Evolutionary conservation across 768 basidiomycete genomes (phyloP).

Genomic region (Xerocomus potaroensis): DNA sequence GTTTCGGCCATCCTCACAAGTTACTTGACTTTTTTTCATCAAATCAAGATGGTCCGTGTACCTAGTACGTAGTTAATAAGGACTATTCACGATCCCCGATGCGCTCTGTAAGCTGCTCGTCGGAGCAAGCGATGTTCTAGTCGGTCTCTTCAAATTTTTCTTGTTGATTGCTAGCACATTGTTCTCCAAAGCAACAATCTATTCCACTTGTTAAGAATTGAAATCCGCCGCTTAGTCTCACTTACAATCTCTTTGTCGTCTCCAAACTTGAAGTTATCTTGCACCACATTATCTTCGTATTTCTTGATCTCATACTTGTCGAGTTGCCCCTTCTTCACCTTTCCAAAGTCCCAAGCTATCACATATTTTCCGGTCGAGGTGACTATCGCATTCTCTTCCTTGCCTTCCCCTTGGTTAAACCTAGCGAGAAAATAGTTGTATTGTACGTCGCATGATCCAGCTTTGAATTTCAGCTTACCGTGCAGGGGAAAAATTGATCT

Average conservation of each 20-base stretch:
- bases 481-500: constrained; percentile 89
- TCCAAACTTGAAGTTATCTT: constrained; percentile 97
- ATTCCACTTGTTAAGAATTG: constrained; percentile 9
- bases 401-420: constrained; percentile 87
- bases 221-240: not conserved
- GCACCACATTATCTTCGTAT: constrained; percentile 92
- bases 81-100: constrained; percentile 67
- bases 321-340: constrained; percentile 87
- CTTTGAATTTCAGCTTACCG: constrained; percentile 46
- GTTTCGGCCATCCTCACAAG: not conserved
- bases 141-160: constrained; percentile 84
- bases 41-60: not conserved
- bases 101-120: constrained; percentile 39
- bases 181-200: constrained; percentile 95
- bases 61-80: constrained; percentile 38
- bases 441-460: not conserved
- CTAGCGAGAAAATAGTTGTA: constrained; percentile 37
- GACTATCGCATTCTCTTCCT: constrained; percentile 91
- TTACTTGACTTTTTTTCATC: not conserved
- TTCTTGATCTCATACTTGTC: constrained; percentile 97
- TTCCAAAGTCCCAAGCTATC: constrained; percentile 95
- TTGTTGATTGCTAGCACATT: constrained; percentile 93
- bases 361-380: constrained; percentile 92
- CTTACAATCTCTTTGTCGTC: constrained; percentile 94
- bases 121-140: constrained; percentile 64